These are phyloP conservation scores for Collariella sp. DNA, from an alignment of 495 filamentous ascomycete genomes.

Conservation along the genomic window DNA sequence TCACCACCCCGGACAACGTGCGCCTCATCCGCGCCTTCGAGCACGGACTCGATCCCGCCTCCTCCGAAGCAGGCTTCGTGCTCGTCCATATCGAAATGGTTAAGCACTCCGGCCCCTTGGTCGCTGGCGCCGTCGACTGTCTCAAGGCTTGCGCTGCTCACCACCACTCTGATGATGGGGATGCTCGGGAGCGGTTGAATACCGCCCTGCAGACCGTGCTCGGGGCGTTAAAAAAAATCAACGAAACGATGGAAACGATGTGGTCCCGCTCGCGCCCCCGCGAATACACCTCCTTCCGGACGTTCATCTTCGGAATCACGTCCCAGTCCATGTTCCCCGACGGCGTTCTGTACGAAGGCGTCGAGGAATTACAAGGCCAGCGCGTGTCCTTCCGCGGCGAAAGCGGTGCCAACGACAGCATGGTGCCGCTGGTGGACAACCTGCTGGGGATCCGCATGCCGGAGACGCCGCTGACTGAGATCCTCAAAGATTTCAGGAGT, in stretches of 20 bases:
- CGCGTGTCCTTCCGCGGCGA: slow-evolving; percentile 74
- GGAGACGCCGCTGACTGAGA: slow-evolving; percentile 70
- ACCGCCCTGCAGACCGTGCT: slow-evolving; percentile 54
- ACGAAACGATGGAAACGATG: slow-evolving; percentile 78
- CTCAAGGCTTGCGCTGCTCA: slow-evolving; percentile 47
- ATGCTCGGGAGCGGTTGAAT: too few species aligned
- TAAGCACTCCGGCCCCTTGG: slow-evolving; percentile 60
- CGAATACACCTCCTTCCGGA: slow-evolving; percentile 75
- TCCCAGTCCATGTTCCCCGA: slow-evolving; percentile 85
- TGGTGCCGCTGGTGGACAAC: slow-evolving; percentile 82
- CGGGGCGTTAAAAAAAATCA: slow-evolving; percentile 57
- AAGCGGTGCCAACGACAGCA: slow-evolving; percentile 78
- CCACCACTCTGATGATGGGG: too few species aligned
- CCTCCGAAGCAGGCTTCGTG: slow-evolving; percentile 89
- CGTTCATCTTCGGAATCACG: slow-evolving; percentile 91
- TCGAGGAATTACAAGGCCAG: slow-evolving; percentile 61
- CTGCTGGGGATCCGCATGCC: slow-evolving; percentile 75
- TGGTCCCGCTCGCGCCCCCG: slow-evolving; percentile 73
- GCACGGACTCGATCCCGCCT: slow-evolving; percentile 69
- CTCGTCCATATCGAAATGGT: slow-evolving; percentile 81
- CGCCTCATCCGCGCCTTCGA: slow-evolving; percentile 84
- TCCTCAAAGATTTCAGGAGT: slow-evolving; percentile 73
- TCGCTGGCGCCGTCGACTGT: slow-evolving; percentile 56
- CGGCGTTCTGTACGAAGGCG: slow-evolving; percentile 79
- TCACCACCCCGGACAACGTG: slow-evolving; percentile 63